Evolutionary conservation across 129 eudicot genomes (phyloP), one percentile per base, ranked within the genome.

Genomic region (Flaveria sonorensis): DNA sequence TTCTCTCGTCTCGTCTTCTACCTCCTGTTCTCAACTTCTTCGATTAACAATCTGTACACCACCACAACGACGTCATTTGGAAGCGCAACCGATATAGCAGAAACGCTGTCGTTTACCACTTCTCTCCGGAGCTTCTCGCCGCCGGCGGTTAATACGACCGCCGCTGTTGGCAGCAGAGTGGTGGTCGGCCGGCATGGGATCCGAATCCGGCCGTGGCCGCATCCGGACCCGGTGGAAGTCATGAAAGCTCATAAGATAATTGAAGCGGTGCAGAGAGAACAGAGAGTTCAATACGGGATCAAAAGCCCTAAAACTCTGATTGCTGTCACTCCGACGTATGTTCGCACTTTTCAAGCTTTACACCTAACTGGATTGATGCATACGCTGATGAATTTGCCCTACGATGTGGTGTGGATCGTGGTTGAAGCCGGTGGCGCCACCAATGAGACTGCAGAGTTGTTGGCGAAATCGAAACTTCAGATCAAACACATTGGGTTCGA

Each of bases 121-220:
- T 72, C 86, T 9, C 39, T 59, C 3, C 78, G 81, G 14, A 40
- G 63, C 24, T 61, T 76, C 0, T 69, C 86, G 4, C 74, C 77
- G 63, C 74, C 70, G 6, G 78, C 52, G 70, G 63, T 75, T 66
- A 46, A 73, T 13, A 77, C 70, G 19, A 52, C 40, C 39, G 39
- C 39, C 7, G 39, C 39, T 1, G 86, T 72, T 43, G n/a, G 70
- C n/a, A 90, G 97, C 60, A 70, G 96, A 64, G 98, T 94, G 32
- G 96, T 94, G 81, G 98, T 94, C 10, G 98, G 98, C 55, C 83
- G 98, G 81, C 98, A 94, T 52, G 97, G 97, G 88, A 94, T 94
- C 79, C 77, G 84, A 78, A 86, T 91, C 73, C 83, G 97, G 69
- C 98, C 97, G 70, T 94, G 98, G 98, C 98, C 98, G 30, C 98